Evolutionary conservation across 2,329 filamentous ascomycete species (phyloP), one percentile per base, ranked within the genome.

Genomic region (Colletotrichum sp.): DNA sequence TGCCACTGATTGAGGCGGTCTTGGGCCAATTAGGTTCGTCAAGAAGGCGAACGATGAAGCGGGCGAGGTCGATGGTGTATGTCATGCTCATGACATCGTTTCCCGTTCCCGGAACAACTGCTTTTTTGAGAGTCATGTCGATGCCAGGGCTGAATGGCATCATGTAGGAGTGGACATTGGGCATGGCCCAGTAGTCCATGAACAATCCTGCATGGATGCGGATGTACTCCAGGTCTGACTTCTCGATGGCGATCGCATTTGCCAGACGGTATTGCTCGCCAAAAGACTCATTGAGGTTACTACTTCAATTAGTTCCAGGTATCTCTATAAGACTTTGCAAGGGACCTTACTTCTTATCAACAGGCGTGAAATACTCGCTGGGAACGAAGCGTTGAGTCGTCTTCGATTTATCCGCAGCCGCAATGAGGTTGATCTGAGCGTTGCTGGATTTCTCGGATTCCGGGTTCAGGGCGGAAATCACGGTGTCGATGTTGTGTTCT

Each of bases 301-400:
- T 16, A 3, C 10, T 26, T 59, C 12, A 5, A 1, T 32, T 10
- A 12, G 65, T 69, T 34, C 9, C n/a, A 44, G 26, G 15, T 10
- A 22, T 30, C 28, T 34, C 8, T 3, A 6, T 3, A 30, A 30
- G 9, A 34, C 32, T 13, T 62, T 0, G 1, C 2, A 0, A 24
- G 44, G 13, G 44, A 1, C n/a, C 10, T 12, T 52, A 34, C 59
- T 30, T 26, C 52, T 55, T 8, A 1, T 26, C 28, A 26, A 30
- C 66, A 28, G 32, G 39, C 24, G 34, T 24, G 8, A 28, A 24
- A 18, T 83, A 89, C 71, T 84, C 81, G 76, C 85, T 89, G 1
- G 87, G 83, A 28, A 89, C 83, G 59, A 87, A 85, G n/a, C 87
- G 79, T 67, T 81, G 82, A 1, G 87, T 88, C 0, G 76, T 68